phyloP scores from a whole-genome alignment of 1,284 basidiomycete species.

The Ceratobasidium sp. region DNA sequence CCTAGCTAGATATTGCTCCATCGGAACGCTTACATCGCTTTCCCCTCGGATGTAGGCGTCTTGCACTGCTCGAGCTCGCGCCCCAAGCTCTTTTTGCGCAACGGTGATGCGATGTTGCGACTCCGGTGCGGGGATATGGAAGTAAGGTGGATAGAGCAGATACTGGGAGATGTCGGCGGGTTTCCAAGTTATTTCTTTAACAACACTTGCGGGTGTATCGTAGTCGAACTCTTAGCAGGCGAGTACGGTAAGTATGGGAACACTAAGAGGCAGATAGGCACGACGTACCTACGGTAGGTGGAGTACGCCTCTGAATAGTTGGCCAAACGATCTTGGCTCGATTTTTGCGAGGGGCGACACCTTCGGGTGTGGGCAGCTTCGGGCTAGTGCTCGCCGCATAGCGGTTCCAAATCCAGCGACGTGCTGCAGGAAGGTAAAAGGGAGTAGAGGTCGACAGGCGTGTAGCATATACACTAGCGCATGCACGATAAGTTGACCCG shows the following conservation, averaged over 20 bases:
- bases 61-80: slow-evolving; percentile 25
- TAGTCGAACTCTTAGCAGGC: slow-evolving; percentile 66
- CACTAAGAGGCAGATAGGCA: background rate
- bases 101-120: slow-evolving; percentile 25
- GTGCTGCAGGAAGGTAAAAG: slow-evolving; percentile 60
- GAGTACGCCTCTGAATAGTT: slow-evolving; percentile 47
- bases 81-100: slow-evolving; percentile 27
- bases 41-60: slow-evolving; percentile 36
- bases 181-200: slow-evolving; percentile 46
- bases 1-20: slow-evolving; percentile 67
- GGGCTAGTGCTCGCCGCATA: slow-evolving; percentile 70
- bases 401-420: slow-evolving; percentile 68
- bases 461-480: slow-evolving; percentile 71
- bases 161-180: slow-evolving; percentile 33
- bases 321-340: slow-evolving; percentile 71
- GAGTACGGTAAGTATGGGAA: slow-evolving; percentile 46
- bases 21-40: slow-evolving; percentile 54
- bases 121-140: slow-evolving; percentile 33
- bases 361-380: slow-evolving; percentile 54
- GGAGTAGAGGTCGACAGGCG: slow-evolving; percentile 67
- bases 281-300: slow-evolving; percentile 26
- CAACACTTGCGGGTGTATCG: slow-evolving; percentile 61
- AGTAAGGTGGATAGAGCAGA: slow-evolving; percentile 56
- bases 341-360: slow-evolving; percentile 52
- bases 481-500: background rate